Conservation (phyloP, 306 rosid genomes). For the Malus sieversii region DNA sequence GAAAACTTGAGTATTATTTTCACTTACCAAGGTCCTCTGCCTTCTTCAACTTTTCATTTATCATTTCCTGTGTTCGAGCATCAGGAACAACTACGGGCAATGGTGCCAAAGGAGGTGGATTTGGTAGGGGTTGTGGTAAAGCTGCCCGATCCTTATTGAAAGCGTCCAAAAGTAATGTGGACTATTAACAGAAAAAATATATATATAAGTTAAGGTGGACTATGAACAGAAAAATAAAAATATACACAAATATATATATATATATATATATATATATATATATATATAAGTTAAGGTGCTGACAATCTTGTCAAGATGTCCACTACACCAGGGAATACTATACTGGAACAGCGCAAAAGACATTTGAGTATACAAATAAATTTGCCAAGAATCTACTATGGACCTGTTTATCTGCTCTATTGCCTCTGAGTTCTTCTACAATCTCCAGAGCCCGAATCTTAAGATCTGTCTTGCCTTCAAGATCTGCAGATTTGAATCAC, state of each 20-base stretch:
- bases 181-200: slow-evolving; percentile 33
- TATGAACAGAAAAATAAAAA: too few species aligned
- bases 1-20: neutral
- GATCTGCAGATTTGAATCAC: slow-evolving; percentile 47
- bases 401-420: slow-evolving; percentile 96
- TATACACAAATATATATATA: too few species aligned
- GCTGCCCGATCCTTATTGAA: slow-evolving; percentile 96
- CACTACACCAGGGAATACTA: slow-evolving; percentile 1
- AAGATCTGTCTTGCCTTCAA: slow-evolving; percentile 90
- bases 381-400: neutral
- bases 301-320: neutral
- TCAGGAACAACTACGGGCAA: slow-evolving; percentile 80
- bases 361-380: neutral
- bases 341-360: neutral
- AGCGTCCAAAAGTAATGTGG: slow-evolving; percentile 90
- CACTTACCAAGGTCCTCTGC: slow-evolving; percentile 96
- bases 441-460: slow-evolving; percentile 87
- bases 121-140: slow-evolving; percentile 85
- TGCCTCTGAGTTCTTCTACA: slow-evolving; percentile 83
- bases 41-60: slow-evolving; percentile 94
- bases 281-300: neutral
- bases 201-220: neutral
- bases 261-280: neutral
- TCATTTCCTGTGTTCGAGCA: slow-evolving; percentile 91
- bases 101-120: slow-evolving; percentile 86